Conservation (phyloP, 305 asterid genomes). For the Ajuga reptans region DNA sequence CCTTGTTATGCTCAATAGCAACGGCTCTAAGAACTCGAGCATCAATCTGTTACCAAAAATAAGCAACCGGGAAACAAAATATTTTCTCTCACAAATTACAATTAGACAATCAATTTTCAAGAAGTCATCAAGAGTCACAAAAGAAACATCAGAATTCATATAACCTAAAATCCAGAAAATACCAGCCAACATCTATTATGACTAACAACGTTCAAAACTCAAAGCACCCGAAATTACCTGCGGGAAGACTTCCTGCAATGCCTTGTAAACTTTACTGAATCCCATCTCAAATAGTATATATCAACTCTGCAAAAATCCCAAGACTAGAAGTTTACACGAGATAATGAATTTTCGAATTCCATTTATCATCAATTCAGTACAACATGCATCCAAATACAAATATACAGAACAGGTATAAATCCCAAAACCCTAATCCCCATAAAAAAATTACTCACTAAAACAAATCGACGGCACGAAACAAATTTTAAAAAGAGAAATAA, state of each 20-base stretch:
- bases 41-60: conserved; percentile 48
- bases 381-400: conserved; percentile 8
- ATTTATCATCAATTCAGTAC: background rate
- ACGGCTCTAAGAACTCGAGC: conserved; percentile 68
- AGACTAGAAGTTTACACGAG: background rate
- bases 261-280: conserved; percentile 38
- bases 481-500: background rate
- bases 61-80: background rate
- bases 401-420: background rate
- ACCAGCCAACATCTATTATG: background rate
- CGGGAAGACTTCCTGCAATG: conserved; percentile 63
- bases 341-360: background rate
- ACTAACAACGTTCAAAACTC: background rate
- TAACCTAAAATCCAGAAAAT: background rate
- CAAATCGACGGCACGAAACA: background rate
- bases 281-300: conserved; percentile 44
- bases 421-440: conserved; percentile 16
- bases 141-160: background rate
- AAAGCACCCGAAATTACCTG: conserved; percentile 39
- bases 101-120: background rate
- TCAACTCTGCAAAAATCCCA: conserved; percentile 29
- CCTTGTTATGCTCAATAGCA: conserved; percentile 69
- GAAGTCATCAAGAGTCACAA: background rate
- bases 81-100: background rate
- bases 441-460: background rate